Evolutionary conservation across 164 flowering plant genomes (phyloP).

Genomic region (Aristolochia contorta): DNA sequence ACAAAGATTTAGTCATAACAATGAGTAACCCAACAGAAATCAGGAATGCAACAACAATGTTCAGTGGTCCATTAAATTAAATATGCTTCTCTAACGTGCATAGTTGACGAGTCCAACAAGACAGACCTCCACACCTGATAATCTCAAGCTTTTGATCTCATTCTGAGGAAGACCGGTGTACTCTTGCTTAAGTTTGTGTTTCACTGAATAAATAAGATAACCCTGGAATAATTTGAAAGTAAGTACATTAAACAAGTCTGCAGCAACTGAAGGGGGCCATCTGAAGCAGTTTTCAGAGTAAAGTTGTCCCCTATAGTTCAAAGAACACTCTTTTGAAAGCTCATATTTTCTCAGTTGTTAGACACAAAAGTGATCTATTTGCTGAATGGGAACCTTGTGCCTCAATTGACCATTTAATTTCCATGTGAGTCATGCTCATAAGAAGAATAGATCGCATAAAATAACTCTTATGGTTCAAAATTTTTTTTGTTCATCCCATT

Average conservation of each 20-base stretch:
- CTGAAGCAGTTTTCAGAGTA: too few relatives aligned
- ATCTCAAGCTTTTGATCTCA: conserved; percentile 63
- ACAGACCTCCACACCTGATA: conserved; percentile 87
- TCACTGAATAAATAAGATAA: conserved; percentile 63
- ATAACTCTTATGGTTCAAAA: too few relatives aligned
- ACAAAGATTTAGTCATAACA: not conserved
- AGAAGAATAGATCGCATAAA: too few relatives aligned
- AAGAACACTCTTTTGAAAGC: too few relatives aligned
- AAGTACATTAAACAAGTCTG: not conserved
- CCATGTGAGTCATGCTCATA: too few relatives aligned
- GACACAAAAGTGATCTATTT: too few relatives aligned
- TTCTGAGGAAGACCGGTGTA: conserved; percentile 66
- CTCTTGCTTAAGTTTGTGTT: conserved; percentile 74
- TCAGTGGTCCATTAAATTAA: not conserved
- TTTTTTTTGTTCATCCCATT: too few relatives aligned
- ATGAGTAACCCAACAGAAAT: not conserved
- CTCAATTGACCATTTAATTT: too few relatives aligned
- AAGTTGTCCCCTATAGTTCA: too few relatives aligned
- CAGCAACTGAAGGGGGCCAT: not conserved
- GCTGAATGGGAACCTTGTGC: too few relatives aligned
- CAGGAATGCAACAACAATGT: not conserved
- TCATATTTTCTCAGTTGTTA: too few relatives aligned
- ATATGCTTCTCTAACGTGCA: too few relatives aligned
- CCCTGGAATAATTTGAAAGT: conserved; percentile 38
- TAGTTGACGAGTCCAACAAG: not conserved